Base-by-base conservation (phyloP, 208 protist genomes). In the Phytomonas sp. region DNA sequence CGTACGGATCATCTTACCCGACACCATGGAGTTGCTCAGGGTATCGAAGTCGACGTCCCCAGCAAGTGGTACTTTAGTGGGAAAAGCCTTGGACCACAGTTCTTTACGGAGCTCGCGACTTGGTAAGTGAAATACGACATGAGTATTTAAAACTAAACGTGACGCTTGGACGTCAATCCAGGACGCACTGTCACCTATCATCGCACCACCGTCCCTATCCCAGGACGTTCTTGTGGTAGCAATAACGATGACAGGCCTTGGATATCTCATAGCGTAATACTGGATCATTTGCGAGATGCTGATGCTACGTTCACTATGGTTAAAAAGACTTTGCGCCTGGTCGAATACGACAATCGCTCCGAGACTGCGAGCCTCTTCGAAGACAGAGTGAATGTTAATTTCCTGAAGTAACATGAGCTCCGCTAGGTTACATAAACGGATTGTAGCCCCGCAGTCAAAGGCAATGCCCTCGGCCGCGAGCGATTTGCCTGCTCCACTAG, bases 331-430 rank as follows among this genome's bases (percentile, higher is more conserved):
- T 63, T 97, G 88, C 0, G 92, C 87, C 72, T 93, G 81, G 75
- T 97, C 92, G 70, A 97, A 89, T 19, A 95, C 83, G 64, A 97
- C 81, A 61, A 97, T 84, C 31, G 92, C 89, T n/a, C 89, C 89
- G 36, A 92, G 80, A 64, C 86, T 85, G 30, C 80, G 84, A 1
- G 70, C 92, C 61, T 97, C 89, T 45, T 84, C 83, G 60, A 97
- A 97, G 16, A 97, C 83, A 33, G 72, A 70, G 64, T 79, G 72
- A 36, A 94, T 72, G 30, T 78, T 81, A 31, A 87, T 67, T 34
- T 79, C 82, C 19, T 79, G 67, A 45, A 83, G 70, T 30, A 92
- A 71, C 32, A 93, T 64, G 64, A 93, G 72, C 70, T 91, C 84
- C 5, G 79, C 72, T 14, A 94, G 70, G 74, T 97, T 95, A 71